Evolutionary conservation across 257 asterid genomes (phyloP).

Genomic region (Capsicum chinense): DNA sequence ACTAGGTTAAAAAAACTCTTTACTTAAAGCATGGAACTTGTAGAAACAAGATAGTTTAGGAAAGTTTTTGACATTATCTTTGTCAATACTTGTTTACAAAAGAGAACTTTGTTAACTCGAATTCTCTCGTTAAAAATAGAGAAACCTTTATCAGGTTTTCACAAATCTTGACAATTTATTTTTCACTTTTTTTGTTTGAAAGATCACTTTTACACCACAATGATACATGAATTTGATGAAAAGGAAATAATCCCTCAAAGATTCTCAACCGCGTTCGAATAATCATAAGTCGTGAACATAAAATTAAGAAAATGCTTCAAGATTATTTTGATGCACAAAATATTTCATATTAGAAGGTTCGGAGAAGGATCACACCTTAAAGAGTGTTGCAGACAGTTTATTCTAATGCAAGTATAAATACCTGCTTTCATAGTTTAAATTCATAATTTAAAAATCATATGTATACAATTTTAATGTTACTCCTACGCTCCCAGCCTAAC

Average conservation of each 20-base stretch:
- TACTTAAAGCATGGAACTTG: background rate
- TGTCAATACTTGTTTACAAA: background rate
- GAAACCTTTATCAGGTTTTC: rapidly evolving
- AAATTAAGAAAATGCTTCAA: background rate
- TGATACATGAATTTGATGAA: background rate
- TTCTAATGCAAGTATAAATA: background rate
- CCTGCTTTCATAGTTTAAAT: background rate
- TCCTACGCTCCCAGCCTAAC: background rate
- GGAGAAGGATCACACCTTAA: background rate
- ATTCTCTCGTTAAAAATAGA: background rate
- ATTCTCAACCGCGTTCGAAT: background rate
- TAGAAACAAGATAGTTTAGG: background rate
- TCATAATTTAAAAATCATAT: no score
- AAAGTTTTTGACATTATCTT: background rate
- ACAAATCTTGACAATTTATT: background rate
- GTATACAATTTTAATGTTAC: background rate
- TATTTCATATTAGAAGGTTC: background rate
- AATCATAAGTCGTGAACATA: background rate
- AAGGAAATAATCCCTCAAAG: background rate
- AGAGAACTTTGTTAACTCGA: background rate
- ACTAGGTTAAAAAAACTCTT: background rate
- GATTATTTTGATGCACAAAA: background rate
- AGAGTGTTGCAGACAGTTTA: background rate
- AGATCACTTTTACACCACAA: background rate
- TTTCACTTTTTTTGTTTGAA: background rate